Base-by-base conservation (phyloP, 2,329 filamentous ascomycete species). In the Plenodomus tracheiphilus region DNA sequence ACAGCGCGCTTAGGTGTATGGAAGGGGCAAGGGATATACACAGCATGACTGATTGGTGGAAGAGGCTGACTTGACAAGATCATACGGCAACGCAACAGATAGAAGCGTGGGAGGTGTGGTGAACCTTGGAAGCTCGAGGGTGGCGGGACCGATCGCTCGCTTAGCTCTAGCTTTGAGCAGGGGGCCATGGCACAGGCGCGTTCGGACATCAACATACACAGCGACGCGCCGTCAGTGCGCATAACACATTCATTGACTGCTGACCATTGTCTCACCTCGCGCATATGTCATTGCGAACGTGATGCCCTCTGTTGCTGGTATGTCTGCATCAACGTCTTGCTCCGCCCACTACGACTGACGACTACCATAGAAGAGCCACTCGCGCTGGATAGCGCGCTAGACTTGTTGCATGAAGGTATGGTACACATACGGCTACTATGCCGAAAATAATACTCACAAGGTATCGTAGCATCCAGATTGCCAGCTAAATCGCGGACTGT, bases 401-500 rank as follows among this genome's bases (percentile, higher is more conserved):
- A 69, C 45, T 61, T 65, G 25, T 57, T 74, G 53, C 59, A 71
- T 55, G 55, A 62, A 57, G 70, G 71, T 69, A 32, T 43, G 51
- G 64, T 61, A 51, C 53, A 38, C 34, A 53, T 51, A 56, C 54
- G 49, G 49, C 47, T 40, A 53, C 54, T 49, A 53, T 35, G 54
- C 39, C 39, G 28, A 43, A 36, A 37, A 41, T 48, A 46, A 46
- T 54, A 60, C 66, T 70, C 38, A 70, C 52, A 45, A 46, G 38
- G 36, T 47, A 22, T 35, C 39, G 46, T 52, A 75, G 72, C 72
- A 46, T 73, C 71, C 17, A 64, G 40, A 25, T 66, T 62, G 16
- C 82, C 87, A 0, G 78, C 86, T 50, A 91, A 89, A 68, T 82
- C 86, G 58, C 83, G 89, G 39, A 74, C 76, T 25, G 77, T 78